Conservation (phyloP, 1,284 basidiomycete genomes). For the Leccinum subrobustum region DNA sequence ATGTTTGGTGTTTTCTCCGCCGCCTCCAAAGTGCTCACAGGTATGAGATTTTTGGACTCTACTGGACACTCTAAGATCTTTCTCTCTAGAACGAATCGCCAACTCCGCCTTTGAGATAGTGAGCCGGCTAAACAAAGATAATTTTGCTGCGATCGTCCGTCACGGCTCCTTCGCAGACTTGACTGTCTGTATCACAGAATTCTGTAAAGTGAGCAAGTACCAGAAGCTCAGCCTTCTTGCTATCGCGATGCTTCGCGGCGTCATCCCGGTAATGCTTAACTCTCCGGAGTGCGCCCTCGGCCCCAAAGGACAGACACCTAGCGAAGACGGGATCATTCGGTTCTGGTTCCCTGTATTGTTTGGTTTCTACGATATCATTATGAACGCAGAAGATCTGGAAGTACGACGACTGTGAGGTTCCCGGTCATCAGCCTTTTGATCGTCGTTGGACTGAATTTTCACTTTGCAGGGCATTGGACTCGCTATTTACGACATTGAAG, state of each 20-base stretch:
- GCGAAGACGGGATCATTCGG: constrained; percentile 68
- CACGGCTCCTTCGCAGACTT: constrained; percentile 96
- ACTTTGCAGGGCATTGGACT: constrained; percentile 81
- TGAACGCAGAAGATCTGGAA: constrained; percentile 99
- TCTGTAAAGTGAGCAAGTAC: constrained; percentile 98
- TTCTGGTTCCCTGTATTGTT: constrained; percentile 98
- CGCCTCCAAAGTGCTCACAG: constrained; percentile 90
- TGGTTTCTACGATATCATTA: constrained; percentile 98
- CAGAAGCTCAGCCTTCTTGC: constrained; percentile 97
- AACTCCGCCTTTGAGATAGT: constrained; percentile 97
- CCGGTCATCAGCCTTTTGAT: neutral
- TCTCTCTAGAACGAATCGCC: constrained; percentile 77
- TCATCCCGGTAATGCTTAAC: constrained; percentile 89
- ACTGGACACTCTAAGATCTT: constrained; percentile 3
- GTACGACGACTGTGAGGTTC: constrained; percentile 85
- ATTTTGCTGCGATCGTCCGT: constrained; percentile 88
- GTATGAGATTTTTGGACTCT: constrained; percentile 39
- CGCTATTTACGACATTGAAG: constrained; percentile 93
- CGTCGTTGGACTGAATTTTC: constrained; percentile 5
- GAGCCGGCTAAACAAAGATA: constrained; percentile 85
- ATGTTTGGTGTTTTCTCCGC: constrained; percentile 99
- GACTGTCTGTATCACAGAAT: constrained; percentile 97
- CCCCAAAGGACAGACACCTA: constrained; percentile 36
- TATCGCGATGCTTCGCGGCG: constrained; percentile 92
- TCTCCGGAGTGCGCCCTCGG: constrained; percentile 79